Conservation (phyloP, 2,329 filamentous ascomycete species). For the Emergomyces pasteurianus region DNA sequence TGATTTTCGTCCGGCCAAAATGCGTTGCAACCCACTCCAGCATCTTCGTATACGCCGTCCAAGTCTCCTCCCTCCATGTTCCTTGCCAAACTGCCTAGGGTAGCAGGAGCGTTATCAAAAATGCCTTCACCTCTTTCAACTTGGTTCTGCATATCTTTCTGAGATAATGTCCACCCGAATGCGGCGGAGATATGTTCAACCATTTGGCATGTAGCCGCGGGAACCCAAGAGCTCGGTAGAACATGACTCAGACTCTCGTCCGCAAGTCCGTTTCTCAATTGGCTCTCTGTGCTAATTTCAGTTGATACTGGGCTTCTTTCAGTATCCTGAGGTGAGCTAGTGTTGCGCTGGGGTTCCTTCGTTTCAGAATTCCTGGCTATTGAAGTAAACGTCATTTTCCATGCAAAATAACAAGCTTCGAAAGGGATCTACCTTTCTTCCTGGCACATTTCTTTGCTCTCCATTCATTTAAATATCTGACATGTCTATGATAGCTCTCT, state of each 20-base stretch:
- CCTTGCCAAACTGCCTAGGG: background rate
- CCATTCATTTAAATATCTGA: slow-evolving; percentile 4
- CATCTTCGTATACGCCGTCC: background rate
- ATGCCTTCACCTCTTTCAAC: background rate
- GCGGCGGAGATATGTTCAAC: background rate
- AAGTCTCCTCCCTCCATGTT: background rate
- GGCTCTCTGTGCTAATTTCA: background rate
- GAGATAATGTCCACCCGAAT: slow-evolving; percentile 3
- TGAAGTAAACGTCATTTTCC: background rate
- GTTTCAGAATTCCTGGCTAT: background rate
- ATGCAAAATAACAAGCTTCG: background rate
- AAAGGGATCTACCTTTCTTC: slow-evolving; percentile 2
- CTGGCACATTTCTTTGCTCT: slow-evolving; percentile 2
- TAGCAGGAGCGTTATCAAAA: background rate
- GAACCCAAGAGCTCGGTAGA: background rate
- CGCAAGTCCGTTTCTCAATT: background rate
- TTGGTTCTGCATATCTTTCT: background rate
- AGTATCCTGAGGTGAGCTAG: background rate
- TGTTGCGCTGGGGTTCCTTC: background rate
- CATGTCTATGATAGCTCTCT: slow-evolving; percentile 1
- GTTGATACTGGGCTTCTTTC: background rate
- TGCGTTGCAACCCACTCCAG: background rate
- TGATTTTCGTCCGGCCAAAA: background rate
- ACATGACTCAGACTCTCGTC: background rate
- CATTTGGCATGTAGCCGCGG: background rate